Conservation (phyloP, 176 grass and related monocot genomes). For the Stipa capillata region DNA sequence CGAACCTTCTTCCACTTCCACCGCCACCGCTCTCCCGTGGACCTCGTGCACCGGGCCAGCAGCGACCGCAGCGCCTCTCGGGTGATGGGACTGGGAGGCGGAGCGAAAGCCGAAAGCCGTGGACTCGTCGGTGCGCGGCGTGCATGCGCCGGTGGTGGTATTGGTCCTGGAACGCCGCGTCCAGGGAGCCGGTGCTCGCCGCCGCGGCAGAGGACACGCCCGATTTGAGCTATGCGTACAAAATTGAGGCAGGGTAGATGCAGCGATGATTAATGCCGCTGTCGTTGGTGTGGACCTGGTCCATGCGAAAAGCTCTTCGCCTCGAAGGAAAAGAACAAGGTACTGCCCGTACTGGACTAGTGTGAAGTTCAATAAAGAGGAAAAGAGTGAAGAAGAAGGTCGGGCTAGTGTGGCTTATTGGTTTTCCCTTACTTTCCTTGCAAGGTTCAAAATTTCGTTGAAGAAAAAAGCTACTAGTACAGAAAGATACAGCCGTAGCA, state of each 20-base stretch:
- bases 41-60: conserved; percentile 1
- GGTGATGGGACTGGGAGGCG: no score
- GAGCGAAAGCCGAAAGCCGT: no score
- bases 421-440: conserved; percentile 18
- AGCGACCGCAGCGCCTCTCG: no score
- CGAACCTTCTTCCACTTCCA: not conserved
- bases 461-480: not conserved
- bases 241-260: not conserved
- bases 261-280: conserved; percentile 25
- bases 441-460: not conserved
- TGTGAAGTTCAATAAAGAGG: not conserved
- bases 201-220: not conserved
- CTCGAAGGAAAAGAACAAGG: no score
- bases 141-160: no score
- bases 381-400: no score
- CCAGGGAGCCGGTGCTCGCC: not conserved
- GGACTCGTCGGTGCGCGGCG: not conserved
- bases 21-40: no score
- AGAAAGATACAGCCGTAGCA: not conserved
- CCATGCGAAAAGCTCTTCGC: not conserved
- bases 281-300: conserved; percentile 2
- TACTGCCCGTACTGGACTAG: not conserved
- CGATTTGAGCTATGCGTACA: not conserved
- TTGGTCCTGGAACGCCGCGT: conserved; percentile 1
- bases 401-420: no score